Conservation (phyloP, 129 eudicot species). For the Flaveria trinervia region DNA sequence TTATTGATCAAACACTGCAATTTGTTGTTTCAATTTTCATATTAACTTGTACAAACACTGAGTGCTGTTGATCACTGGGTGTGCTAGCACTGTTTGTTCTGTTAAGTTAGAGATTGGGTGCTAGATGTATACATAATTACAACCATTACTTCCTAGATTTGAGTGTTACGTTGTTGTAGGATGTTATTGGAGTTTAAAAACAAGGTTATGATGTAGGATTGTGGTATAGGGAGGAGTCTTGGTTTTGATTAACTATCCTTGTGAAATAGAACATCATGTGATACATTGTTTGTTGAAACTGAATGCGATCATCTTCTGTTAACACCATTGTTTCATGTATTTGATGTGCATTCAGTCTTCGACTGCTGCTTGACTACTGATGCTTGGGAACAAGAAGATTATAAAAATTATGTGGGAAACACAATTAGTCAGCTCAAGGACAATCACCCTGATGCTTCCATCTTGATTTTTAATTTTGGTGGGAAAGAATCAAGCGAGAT, state of each 20-base stretch:
- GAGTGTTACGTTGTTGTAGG: not conserved
- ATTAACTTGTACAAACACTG: not conserved
- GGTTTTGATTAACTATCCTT: not conserved
- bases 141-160: not conserved
- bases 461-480: constrained; percentile 63
- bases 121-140: not conserved
- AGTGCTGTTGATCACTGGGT: not conserved
- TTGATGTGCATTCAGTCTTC: constrained; percentile 47
- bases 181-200: constrained; percentile 1
- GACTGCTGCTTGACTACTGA: constrained; percentile 72
- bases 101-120: not conserved
- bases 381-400: constrained; percentile 58
- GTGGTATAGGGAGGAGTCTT: not conserved
- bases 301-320: not conserved
- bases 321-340: not conserved
- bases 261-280: not conserved
- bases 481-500: constrained; percentile 55
- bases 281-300: not conserved
- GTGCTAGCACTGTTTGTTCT: not conserved
- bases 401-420: constrained; percentile 58
- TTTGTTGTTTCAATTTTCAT: not conserved
- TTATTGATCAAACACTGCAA: not conserved
- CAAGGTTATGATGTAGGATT: not conserved
- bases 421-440: constrained; percentile 59
- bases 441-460: constrained; percentile 66